Evolutionary conservation across 768 basidiomycete genomes (phyloP).

Genomic region (Tylopilus vinaceipallidus): DNA sequence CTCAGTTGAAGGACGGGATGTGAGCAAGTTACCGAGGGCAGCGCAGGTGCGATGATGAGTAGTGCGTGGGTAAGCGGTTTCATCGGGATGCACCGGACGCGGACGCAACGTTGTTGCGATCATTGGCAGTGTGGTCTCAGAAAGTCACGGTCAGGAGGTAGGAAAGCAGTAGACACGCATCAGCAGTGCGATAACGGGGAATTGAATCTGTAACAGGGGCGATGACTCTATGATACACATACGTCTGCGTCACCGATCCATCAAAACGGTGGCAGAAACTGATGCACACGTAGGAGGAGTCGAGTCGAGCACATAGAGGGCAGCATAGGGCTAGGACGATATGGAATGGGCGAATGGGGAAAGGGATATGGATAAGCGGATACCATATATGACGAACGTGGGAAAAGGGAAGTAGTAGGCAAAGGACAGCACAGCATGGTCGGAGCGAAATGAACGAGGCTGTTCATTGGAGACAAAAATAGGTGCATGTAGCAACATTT

Average conservation of each 20-base stretch:
- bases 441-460: conserved; percentile 4
- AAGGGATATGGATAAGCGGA: neutral
- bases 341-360: neutral
- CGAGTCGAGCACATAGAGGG: neutral
- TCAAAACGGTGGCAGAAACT: conserved; percentile 4
- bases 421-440: conserved; percentile 10
- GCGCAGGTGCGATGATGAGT: neutral
- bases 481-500: conserved; percentile 1
- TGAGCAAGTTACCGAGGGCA: conserved; percentile 10
- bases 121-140: conserved; percentile 14
- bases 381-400: conserved; percentile 14
- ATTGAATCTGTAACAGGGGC: conserved; percentile 12
- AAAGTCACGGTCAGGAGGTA: neutral
- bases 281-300: neutral
- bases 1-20: neutral
- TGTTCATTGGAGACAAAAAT: conserved; percentile 10
- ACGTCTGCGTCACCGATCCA: conserved; percentile 12
- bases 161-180: neutral
- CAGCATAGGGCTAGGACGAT: neutral
- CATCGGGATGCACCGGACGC: conserved; percentile 13
- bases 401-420: neutral
- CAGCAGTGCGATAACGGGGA: conserved; percentile 1
- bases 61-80: conserved; percentile 8
- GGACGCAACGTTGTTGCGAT: conserved; percentile 11
- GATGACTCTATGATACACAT: neutral